Conservation (phyloP, 2,329 filamentous ascomycete genomes). For the Ceratocystis papillata region DNA sequence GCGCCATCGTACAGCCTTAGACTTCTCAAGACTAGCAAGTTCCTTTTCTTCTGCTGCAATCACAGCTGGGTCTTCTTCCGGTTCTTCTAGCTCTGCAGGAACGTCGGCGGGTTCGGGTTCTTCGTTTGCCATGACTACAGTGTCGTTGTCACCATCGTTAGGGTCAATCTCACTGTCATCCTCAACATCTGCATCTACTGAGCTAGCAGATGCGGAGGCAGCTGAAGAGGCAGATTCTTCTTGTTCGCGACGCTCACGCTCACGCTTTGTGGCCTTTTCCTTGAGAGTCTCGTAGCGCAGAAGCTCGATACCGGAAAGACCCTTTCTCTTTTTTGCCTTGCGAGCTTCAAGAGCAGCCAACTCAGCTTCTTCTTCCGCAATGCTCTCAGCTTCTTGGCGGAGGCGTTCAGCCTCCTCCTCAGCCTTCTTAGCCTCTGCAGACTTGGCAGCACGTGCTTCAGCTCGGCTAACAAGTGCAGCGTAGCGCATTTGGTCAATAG, state of each 20-base stretch:
- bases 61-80: conserved; percentile 21
- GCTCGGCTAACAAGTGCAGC: conserved; percentile 10
- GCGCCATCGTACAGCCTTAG: conserved; percentile 11
- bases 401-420: conserved; percentile 17
- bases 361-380: conserved; percentile 17
- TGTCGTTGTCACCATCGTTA: conserved; percentile 23
- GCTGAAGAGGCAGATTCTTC: conserved; percentile 22
- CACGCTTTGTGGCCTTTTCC: conserved; percentile 10
- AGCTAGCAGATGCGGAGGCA: conserved; percentile 14
- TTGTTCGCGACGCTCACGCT: conserved; percentile 18
- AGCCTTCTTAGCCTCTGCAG: conserved; percentile 14
- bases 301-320: conserved; percentile 3
- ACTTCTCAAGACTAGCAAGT: conserved; percentile 17
- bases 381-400: conserved; percentile 12
- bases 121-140: conserved; percentile 23
- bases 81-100: conserved; percentile 19
- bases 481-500: conserved; percentile 20
- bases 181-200: conserved; percentile 21
- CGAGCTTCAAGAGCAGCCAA: conserved; percentile 16
- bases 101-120: conserved; percentile 9
- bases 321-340: conserved; percentile 15
- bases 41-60: conserved; percentile 19
- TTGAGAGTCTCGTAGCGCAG: conserved; percentile 19
- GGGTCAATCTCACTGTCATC: conserved; percentile 15
- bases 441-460: conserved; percentile 15